Evolutionary conservation across 2,329 filamentous ascomycete species (phyloP).

Genomic region (Aspergillus latus): DNA sequence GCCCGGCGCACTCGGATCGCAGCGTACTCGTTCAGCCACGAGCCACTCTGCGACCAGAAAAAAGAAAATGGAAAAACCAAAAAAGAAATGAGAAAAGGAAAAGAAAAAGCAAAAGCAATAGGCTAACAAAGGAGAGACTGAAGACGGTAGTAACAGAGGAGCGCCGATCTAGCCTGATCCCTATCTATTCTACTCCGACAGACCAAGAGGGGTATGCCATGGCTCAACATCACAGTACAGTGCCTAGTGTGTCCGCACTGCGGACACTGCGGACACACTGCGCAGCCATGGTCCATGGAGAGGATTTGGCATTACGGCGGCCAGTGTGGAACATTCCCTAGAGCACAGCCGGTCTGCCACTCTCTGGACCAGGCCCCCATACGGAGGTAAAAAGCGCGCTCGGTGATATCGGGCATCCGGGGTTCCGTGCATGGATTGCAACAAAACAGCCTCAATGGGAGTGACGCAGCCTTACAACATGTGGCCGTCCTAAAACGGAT

Average conservation of each 20-base stretch:
- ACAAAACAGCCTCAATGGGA: conserved; percentile 23
- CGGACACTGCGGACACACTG: too few relatives aligned
- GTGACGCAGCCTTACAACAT: conserved; percentile 28
- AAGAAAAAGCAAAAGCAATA: neutral
- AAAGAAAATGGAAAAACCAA: conserved; percentile 1
- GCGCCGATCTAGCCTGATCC: neutral
- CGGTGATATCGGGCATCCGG: conserved; percentile 24
- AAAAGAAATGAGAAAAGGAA: neutral
- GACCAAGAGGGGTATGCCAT: neutral
- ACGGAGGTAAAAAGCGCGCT: conserved; percentile 8
- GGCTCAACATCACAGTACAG: neutral
- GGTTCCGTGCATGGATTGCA: conserved; percentile 16
- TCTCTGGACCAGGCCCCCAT: neutral
- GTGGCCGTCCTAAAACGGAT: conserved; percentile 18
- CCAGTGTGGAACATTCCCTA: neutral
- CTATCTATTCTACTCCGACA: neutral
- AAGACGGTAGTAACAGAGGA: conserved; percentile 1
- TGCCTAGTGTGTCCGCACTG: too few relatives aligned
- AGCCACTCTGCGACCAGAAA: neutral
- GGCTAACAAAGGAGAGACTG: neutral
- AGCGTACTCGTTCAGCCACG: conserved; percentile 3
- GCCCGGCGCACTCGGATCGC: conserved; percentile 8
- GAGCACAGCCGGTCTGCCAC: neutral
- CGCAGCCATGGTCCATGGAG: too few relatives aligned
- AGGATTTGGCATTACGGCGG: too few relatives aligned